Percentiles rank a stretch among this genome's conserved stretches.
phyloP scores from a whole-genome alignment of 2,329 filamentous ascomycete genomes.

The Penicillium thymicola region DNA sequence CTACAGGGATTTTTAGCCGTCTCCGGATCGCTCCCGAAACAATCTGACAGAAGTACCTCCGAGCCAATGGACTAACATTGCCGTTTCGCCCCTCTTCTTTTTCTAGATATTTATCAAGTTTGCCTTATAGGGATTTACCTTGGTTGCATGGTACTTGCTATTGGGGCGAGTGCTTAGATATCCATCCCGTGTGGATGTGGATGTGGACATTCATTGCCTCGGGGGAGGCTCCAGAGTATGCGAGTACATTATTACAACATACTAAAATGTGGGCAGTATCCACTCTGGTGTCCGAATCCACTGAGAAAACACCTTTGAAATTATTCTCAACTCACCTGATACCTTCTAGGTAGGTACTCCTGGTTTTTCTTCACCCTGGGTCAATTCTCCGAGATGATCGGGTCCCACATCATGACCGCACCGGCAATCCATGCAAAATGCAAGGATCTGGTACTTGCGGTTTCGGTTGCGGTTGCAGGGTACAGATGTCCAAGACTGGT shows the following conservation, averaged over 20 bases:
- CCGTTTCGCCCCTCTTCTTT: neutral
- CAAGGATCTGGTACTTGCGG: neutral
- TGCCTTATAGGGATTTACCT: neutral
- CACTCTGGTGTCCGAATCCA: slow-evolving; percentile 9
- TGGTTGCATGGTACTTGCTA: neutral
- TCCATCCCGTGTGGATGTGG: slow-evolving; percentile 16
- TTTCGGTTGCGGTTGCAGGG: neutral
- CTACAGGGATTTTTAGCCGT: slow-evolving; percentile 5
- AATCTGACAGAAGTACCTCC: slow-evolving; percentile 8
- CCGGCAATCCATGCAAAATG: neutral
- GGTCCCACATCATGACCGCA: neutral
- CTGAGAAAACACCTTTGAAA: slow-evolving; percentile 2
- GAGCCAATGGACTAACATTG: neutral
- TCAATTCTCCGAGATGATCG: slow-evolving; percentile 4
- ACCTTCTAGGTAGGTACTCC: neutral
- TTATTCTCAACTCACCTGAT: neutral
- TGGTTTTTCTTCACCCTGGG: neutral
- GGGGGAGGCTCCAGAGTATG: neutral
- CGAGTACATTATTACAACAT: neutral
- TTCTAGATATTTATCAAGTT: neutral
- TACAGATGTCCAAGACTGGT: neutral
- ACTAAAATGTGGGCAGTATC: neutral
- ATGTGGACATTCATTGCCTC: slow-evolving; percentile 9
- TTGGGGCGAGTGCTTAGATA: neutral
- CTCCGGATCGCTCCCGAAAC: neutral